Base-by-base conservation (phyloP, 192 early-diverging fungal species). In the Jimgerdemannia lactiflua region DNA sequence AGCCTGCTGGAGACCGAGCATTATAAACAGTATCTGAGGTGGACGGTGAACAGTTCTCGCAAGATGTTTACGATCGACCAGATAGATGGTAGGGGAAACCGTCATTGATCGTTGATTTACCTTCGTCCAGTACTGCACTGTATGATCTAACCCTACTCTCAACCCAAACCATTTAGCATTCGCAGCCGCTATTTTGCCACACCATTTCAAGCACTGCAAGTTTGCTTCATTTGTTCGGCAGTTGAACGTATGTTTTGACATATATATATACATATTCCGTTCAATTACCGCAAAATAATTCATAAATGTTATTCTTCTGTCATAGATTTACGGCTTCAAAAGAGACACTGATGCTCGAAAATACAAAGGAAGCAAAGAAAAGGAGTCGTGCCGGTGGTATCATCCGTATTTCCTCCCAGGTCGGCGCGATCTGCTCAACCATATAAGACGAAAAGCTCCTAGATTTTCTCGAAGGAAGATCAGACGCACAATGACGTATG, bases 151-250 rank as follows among this genome's bases (percentile, higher is more conserved):
- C 39, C 18, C n/a, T n/a, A n/a, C n/a, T 14, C 39, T 59, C 39
- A 43, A 71, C 44, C n/a, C n/a, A n/a, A n/a, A 43, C 3, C 70
- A 42, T 43, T 44, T 76, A 82, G 84, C 82, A 73, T 85, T 85
- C 42, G 80, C 84, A 29, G 76, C 76, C 65, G 81, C 75, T n/a
- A 81, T 85, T 4, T 66, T 85, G 40, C 84, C 84, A n/a, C 75
- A 78, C 72, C 72, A 76, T 41, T 85, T 85, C 70, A 85, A 85
- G 66, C 84, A 85, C 67, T 85, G 84, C 70, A 85, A 85, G 75
- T 85, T 85, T 74, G 79, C 84, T 42, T 85, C 84, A 6, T 85
- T 85, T 80, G 84, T 85, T 18, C 67, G 84, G 42, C 84, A 85
- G 71, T 59, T 85, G 42, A 85, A 85, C 80, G 84, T 85, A 85